Base-by-base conservation (phyloP, 2,329 filamentous ascomycete species). In the Aureobasidium pullulans region DNA sequence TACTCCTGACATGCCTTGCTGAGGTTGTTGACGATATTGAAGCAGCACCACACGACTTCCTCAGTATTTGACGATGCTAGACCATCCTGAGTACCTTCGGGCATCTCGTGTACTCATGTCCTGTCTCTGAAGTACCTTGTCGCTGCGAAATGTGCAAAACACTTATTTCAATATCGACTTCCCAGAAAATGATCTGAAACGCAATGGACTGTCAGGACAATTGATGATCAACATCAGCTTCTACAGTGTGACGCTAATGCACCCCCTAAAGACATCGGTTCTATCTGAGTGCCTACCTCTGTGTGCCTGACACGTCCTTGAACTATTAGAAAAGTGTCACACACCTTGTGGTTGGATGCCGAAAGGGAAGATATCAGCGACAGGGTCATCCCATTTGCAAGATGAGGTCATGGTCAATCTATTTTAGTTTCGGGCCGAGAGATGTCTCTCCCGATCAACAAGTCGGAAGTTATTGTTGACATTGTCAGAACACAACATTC, bases 371-470 rank as follows among this genome's bases (percentile, higher is more conserved):
- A 40, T 31, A 36, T 13, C 16, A 11, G 1, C 8, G 39, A 19
- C 50, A 54, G 50, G 50, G 50, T 54, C 11, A 10, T 32, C 13
- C 37, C 4, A 8, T 11, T 15, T 6, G 15, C 49, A 16, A 32
- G 9, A 54, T 43, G 37, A 54, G 42, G 42, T 23, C 42, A 44
- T 23, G 16, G 42, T 9, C 19, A 23, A 23, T 28, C 42, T 40
- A 37, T 54, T 34, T 42, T 31, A 42, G 37, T 34, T 32, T 57
- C 54, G 54, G 54, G 15, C 54, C 54, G 54, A 43, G 52, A 44
- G 15, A 16, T 43, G 23, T 23, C 9, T 47, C 28, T 34, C 40
- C 16, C 2, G 8, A 46, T 34, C 52, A 40, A 56, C 40, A 54
- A 34, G 28, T 56, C 40, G 52, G 40, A 31, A 28, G 29, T 56